phyloP scores from a whole-genome alignment of 352 stramenopile genomes.

The Globisporangium nodosum region DNA sequence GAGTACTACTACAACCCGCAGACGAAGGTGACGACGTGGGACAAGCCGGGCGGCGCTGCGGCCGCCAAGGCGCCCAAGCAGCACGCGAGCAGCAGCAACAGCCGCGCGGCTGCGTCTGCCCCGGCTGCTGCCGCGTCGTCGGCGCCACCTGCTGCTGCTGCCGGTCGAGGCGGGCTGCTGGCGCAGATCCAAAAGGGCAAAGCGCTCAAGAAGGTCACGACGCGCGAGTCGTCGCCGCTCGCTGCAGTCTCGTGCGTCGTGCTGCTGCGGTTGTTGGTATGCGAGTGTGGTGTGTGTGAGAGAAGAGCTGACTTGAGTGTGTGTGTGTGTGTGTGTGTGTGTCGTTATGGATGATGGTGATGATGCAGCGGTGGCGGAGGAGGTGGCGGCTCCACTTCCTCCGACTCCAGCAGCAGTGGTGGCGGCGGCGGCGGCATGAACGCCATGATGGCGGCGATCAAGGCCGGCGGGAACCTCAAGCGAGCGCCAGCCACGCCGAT shows the following conservation, averaged over 20 bases:
- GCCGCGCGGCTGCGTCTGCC: neutral
- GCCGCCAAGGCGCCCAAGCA: conserved; percentile 33
- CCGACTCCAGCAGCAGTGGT: conserved; percentile 5
- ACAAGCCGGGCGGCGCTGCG: conserved; percentile 34
- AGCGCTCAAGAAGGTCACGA: conserved; percentile 75
- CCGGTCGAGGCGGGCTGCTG: conserved; percentile 44
- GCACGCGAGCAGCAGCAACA: conserved; percentile 21
- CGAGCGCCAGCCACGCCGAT: conserved; percentile 32
- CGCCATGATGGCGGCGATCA: conserved; percentile 71
- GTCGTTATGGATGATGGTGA: neutral
- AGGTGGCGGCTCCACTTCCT: conserved; percentile 5
- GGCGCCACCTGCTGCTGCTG: conserved; percentile 22
- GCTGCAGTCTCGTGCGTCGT: conserved; percentile 24
- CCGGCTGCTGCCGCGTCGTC: conserved; percentile 2
- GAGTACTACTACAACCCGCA: conserved; percentile 90
- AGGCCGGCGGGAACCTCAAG: conserved; percentile 58
- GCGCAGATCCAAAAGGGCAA: conserved; percentile 69
- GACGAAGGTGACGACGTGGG: conserved; percentile 87
- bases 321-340: neutral
- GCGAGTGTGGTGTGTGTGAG: neutral
- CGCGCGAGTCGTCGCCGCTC: conserved; percentile 62
- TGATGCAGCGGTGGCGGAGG: conserved; percentile 6
- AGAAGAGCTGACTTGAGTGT: neutral
- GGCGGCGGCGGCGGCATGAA: conserved; percentile 36
- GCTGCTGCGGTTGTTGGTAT: neutral